A percentile compares a stretch with the other conserved stretches of the same genome.
Evolutionary conservation across 2,329 filamentous ascomycete species (phyloP).

Genomic region (Dactylellina haptotyla): DNA sequence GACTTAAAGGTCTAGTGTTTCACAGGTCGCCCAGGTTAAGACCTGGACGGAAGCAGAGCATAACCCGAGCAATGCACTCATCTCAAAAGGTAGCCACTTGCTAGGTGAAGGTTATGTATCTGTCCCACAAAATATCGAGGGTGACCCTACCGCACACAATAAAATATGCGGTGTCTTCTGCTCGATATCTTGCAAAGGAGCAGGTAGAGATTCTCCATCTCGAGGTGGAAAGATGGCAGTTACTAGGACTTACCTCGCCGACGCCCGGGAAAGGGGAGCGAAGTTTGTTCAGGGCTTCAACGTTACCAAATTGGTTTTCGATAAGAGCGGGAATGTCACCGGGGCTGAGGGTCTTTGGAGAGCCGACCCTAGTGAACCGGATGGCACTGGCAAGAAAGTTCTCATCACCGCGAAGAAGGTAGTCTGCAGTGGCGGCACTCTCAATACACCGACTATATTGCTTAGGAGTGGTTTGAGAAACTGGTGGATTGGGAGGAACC

Average conservation of each 20-base stretch:
- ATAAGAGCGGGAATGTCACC: constrained; percentile 67
- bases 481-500: constrained; percentile 74
- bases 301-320: constrained; percentile 76
- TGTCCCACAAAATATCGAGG: constrained; percentile 45
- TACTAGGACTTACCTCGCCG: constrained; percentile 78
- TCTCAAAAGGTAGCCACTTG: constrained; percentile 37
- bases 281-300: constrained; percentile 85
- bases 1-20: constrained; percentile 24
- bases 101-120: constrained; percentile 34
- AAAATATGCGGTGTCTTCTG: constrained; percentile 63
- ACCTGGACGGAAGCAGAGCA: constrained; percentile 37
- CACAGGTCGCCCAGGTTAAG: constrained; percentile 29
- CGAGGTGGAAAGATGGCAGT: constrained; percentile 82
- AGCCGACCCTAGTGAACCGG: constrained; percentile 65
- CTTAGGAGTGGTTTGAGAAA: constrained; percentile 79
- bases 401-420: constrained; percentile 58
- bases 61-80: constrained; percentile 20
- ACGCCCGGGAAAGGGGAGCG: constrained; percentile 79
- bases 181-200: constrained; percentile 66
- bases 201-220: constrained; percentile 54
- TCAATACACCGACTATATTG: constrained; percentile 81
- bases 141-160: constrained; percentile 34
- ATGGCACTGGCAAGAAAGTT: constrained; percentile 63
- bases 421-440: constrained; percentile 69
- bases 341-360: constrained; percentile 81